Evolutionary conservation across 2,329 filamentous ascomycete genomes (phyloP), one percentile per base, ranked within the genome.

Genomic region (Colletotrichum somersetense): DNA sequence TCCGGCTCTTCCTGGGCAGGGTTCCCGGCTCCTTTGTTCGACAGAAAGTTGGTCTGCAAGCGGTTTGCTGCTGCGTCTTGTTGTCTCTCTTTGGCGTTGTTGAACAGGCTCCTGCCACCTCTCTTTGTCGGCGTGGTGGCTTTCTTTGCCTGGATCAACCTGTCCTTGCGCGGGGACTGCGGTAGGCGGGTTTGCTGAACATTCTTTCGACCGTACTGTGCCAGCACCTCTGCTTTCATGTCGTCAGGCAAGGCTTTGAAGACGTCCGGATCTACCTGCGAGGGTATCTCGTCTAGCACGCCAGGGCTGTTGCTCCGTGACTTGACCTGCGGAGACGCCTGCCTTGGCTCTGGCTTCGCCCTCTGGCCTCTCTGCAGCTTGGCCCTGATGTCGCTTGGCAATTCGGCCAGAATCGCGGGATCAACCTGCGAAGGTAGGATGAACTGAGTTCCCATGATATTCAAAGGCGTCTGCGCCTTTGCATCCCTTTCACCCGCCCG

Each of bases 381-480:
- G 42, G 89, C 91, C 72, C 94, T 89, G 74, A 98, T 97, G 78
- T 97, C 94, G 42, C 86, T 86, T 0, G 96, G 96, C 4, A 99
- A 86, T 77, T 97, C 95, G 1, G 92, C 92, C 4, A 98, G 82
- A 0, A 97, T 92, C n/a, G 87, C 85, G 0, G 92, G 91, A 78
- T 99, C 96, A 2, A 93, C 88, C 75, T 97, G 93, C 1, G 89
- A 89, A 0, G 96, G 96, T 76, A 99, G 86, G 58, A 98, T 89
- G 77, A 99, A 99, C 77, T 99, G 96, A 0, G 96, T 97, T 2
- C 96, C 94, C 3, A 90, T 86, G 3, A 94, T 88, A 77, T 98
- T 97, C 30, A 97, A 83, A 1, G 91, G 91, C 8, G 88, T 89
- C 73, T 88, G 92, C 30, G 92, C 84, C 81, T 89, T 84, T 74